Evolutionary conservation across 352 stramenopile genomes (phyloP), one percentile per base, ranked within the genome.

Genomic region (Globisporangium sylvaticum): DNA sequence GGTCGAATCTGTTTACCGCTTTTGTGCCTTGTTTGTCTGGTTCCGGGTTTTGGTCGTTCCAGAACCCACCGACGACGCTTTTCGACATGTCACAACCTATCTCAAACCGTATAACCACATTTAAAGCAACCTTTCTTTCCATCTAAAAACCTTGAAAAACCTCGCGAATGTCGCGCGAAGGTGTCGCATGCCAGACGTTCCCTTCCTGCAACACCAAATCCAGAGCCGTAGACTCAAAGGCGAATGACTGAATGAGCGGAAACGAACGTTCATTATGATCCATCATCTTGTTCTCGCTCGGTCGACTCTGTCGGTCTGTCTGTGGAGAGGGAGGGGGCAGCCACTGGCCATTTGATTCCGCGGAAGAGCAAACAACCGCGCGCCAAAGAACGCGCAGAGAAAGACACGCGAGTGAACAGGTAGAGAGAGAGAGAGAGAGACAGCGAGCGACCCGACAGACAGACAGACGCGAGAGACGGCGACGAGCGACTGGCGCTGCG

Each of bases 231-330:
- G 37, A 15, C 42, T 18, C 42, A 22, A 22, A 50, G 18, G 5
- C 6, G 42, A 50, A 50, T 50, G 42, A 50, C 42, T 50, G 42
- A 50, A 50, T 50, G 42, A 50, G 58, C 15, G 58, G 58, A 75
- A 75, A 72, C 69, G 69, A 58, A 53, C 69, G 64, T 67, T 74
- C 68, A 75, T 75, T 76, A 76, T 76, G 70, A 71, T 74, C 71
- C 62, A 57, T 64, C 57, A 60, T 60, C 54, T 50, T 22, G 42
- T 22, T 50, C 37, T 46, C 48, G 48, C 48, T 25, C 48, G n/a
- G 46, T 25, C 46, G 18, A 7, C 25, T 10, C 29, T 34, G 53
- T 29, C 53, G 25, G 53, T 18, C 22, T 56, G 25, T 58, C 25
- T 62, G 46, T 59, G 58, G 37, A 44, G 37, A 18, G 42, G 42